A percentile compares a stretch with the other conserved stretches of the same genome.
phyloP scores from a whole-genome alignment of 1,284 basidiomycete genomes.

The Trichosporon inkin region DNA sequence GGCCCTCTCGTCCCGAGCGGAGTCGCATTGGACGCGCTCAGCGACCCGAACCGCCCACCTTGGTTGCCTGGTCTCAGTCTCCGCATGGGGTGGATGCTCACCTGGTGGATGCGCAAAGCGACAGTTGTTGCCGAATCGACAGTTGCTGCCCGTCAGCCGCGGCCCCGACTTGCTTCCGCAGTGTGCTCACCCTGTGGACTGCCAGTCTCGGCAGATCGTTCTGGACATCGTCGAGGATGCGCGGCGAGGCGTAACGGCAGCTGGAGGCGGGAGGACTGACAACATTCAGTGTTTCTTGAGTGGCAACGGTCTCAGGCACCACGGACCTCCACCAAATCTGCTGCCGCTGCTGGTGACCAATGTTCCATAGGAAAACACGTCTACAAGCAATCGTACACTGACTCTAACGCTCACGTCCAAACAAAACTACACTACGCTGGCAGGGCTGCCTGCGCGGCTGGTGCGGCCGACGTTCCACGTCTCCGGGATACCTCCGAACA shows the following conservation, averaged over 20 bases:
- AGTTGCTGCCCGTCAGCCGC: conserved; percentile 24
- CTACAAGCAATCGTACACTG: conserved; percentile 1
- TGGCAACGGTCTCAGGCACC: conserved; percentile 3
- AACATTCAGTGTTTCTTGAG: not conserved
- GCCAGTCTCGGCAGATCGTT: conserved; percentile 20
- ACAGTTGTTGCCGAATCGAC: conserved; percentile 39
- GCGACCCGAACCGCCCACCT: conserved; percentile 10
- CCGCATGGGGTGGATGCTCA: conserved; percentile 5
- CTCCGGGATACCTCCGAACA: conserved; percentile 27
- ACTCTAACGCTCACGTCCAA: conserved; percentile 11
- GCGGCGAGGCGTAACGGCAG: not conserved
- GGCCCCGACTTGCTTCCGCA: not conserved
- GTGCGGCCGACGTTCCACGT: conserved; percentile 24
- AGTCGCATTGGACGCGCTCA: conserved; percentile 19
- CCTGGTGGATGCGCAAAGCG: conserved; percentile 38
- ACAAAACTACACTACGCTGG: conserved; percentile 26
- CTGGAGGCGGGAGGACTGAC: not conserved
- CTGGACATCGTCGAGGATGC: conserved; percentile 3
- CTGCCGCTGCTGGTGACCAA: not conserved
- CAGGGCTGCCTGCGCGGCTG: conserved; percentile 32
- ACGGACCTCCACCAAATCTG: not conserved
- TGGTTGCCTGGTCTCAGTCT: conserved; percentile 8
- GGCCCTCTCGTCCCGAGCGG: conserved; percentile 21
- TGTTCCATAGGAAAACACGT: not conserved
- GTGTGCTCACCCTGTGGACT: conserved; percentile 15